Conservation (phyloP, 495 filamentous ascomycete genomes). For the Hypoxylon subgilvum region DNA sequence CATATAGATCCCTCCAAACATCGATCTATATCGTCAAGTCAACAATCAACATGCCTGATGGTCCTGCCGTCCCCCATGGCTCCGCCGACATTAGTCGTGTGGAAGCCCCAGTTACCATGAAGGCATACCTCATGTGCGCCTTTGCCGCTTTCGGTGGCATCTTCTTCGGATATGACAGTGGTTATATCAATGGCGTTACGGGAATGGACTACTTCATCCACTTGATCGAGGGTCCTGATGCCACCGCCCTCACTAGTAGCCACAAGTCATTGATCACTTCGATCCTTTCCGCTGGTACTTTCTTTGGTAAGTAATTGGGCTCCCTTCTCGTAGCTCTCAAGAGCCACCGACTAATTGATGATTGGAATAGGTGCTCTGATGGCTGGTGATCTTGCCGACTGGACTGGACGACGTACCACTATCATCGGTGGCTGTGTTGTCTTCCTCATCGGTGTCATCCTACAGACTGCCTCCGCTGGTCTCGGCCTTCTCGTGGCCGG, state of each 20-base stretch:
- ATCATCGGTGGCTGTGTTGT: slow-evolving; percentile 69
- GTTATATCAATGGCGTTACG: slow-evolving; percentile 68
- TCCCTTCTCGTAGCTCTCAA: background rate
- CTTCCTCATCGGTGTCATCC: slow-evolving; percentile 67
- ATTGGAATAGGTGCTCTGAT: slow-evolving; percentile 60
- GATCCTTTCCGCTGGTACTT: slow-evolving; percentile 76
- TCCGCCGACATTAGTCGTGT: slow-evolving; percentile 58
- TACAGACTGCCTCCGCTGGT: slow-evolving; percentile 57
- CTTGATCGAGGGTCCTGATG: slow-evolving; percentile 47
- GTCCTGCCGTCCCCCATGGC: slow-evolving; percentile 25
- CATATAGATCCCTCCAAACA: background rate
- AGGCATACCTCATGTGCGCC: slow-evolving; percentile 72
- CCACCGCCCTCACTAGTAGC: slow-evolving; percentile 36
- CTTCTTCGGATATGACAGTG: slow-evolving; percentile 70
- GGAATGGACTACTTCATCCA: slow-evolving; percentile 59
- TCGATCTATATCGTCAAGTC: background rate
- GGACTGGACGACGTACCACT: slow-evolving; percentile 69
- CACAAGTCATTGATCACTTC: slow-evolving; percentile 71
- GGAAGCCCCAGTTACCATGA: slow-evolving; percentile 69
- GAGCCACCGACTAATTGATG: too few species aligned
- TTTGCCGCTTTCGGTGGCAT: slow-evolving; percentile 74
- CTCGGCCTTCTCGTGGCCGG: slow-evolving; percentile 67
- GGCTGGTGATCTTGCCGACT: slow-evolving; percentile 72
- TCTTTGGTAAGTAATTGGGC: slow-evolving; percentile 57
- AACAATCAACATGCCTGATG: slow-evolving; percentile 28